Base-by-base conservation (phyloP, 352 stramenopile species). In the Phytophthora uliginosa region DNA sequence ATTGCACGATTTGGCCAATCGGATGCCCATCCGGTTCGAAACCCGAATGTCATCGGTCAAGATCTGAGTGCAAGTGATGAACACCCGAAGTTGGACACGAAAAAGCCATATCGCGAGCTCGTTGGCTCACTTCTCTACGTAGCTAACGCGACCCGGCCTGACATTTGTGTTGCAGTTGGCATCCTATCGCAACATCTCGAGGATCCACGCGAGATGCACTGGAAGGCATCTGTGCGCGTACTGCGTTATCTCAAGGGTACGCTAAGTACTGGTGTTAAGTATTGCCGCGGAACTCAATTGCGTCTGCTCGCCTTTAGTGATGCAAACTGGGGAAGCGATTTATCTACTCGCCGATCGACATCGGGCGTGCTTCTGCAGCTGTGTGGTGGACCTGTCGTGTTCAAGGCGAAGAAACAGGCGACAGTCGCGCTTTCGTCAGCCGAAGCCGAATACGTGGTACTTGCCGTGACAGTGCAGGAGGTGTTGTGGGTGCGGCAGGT, bases 61-160 rank as follows among this genome's bases (percentile, higher is more conserved):
- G 42, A 59, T 26, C 20, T 70, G 20, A 17, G 31, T 42, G 40
- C 40, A 40, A 40, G 34, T 31, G 63, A 53, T 7, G 42, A 59
- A 40, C 38, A 62, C 38, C 56, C 56, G 22, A 38, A 34, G 6
- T 15, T 62, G 22, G 22, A 62, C 13, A 7, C 13, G 22, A 53
- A 66, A 15, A 66, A 58, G 4, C 33, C 47, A 15, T 74, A 63
- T 48, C 52, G 67, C 4, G 53, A 65, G 31, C 38, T 72, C 0
- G 34, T 71, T 45, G 58, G 52, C 1, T 66, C 68, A 22, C 10
- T 78, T 3, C 50, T 78, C 7, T 78, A 74, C 24, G 53, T 78
- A 1, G 71, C 65, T 2, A 78, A 78, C 26, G 66, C 53, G 0
- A 78, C 60, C 18, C 47, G 71, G 45, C 60, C 66, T 2, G 66